Percentiles rank a stretch among this genome's conserved stretches.
These are phyloP conservation scores for Sugiyamaella valdiviana DNA, from an alignment of 805 yeast genomes.

Conservation along the genomic window DNA sequence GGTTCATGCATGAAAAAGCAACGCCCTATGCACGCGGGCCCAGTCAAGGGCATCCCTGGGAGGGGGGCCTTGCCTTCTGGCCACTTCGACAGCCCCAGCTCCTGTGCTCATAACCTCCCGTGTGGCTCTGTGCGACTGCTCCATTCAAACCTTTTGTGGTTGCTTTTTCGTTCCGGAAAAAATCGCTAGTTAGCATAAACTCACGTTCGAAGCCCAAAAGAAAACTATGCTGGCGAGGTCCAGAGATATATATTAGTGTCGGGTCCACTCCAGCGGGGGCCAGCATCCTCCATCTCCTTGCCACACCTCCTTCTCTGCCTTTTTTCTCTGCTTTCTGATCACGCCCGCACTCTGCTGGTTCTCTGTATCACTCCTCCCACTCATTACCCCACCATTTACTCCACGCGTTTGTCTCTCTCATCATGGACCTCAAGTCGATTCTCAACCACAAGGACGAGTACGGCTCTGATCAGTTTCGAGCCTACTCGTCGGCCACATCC, in stretches of 20 bases:
- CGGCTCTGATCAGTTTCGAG: neutral
- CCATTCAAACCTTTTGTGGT: neutral
- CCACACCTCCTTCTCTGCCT: neutral
- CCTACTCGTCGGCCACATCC: neutral
- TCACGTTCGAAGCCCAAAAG: neutral
- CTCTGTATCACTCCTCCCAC: neutral
- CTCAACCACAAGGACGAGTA: slow-evolving; percentile 3
- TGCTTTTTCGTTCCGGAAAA: neutral
- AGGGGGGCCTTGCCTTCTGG: neutral
- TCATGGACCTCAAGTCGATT: slow-evolving; percentile 7
- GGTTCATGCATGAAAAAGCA: neutral
- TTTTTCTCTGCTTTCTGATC: too few species aligned
- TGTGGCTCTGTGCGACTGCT: neutral
- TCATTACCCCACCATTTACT: neutral
- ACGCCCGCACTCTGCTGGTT: neutral
- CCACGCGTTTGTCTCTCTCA: neutral
- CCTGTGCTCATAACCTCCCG: neutral
- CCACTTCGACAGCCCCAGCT: neutral
- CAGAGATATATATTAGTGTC: neutral
- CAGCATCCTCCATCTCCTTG: neutral
- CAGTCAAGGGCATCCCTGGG: neutral
- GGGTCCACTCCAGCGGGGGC: neutral
- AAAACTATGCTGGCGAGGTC: neutral
- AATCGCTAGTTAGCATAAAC: neutral
- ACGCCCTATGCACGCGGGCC: neutral